Base-by-base conservation (phyloP, 2,329 filamentous ascomycete species). In the Cordyceps cateniannulata region DNA sequence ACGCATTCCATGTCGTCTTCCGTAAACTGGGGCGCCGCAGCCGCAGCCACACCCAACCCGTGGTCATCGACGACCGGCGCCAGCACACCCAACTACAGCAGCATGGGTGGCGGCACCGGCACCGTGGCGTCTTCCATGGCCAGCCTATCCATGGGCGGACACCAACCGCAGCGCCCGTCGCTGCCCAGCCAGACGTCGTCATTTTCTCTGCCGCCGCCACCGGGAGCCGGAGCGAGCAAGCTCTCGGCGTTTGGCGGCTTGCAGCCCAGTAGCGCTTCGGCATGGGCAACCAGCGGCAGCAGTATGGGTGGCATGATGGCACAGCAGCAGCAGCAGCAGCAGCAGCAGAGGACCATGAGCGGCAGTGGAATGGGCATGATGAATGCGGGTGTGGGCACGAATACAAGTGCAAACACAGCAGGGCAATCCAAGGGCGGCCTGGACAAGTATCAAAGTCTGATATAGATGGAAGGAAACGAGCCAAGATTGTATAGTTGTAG, bases 371-470 rank as follows among this genome's bases (percentile, higher is more conserved):
- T 63, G 55, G 63, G 65, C 60, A 68, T 67, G 64, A 69, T 71
- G 65, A 64, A 67, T 20, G 62, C 62, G 61, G 61, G 63, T 59
- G 55, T 66, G 1, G 62, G 69, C 66, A 52, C 60, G 68, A 25
- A 62, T 66, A n/a, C 29, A 8, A 38, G 66, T 66, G 49, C 63
- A 66, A 67, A 59, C 20, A 54, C 60, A 10, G 63, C 65, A 32
- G 62, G 62, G 48, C 71, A 74, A 60, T 73, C 71, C 61, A 80
- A 78, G 66, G 79, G 80, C 5, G 85, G 85, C 0, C 75, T 89
- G 73, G 85, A 87, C 72, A 86, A 85, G 73, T 89, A 88, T 65
- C 82, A 86, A 71, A 89, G 86, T 74, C 70, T 89, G 65, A 71
- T 89, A 66, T 88, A 75, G 32, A 35, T n/a, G 38, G n/a, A 5